These are phyloP conservation scores for Ligustrum vulgare DNA, from an alignment of 257 asterid species.

Conservation along the genomic window DNA sequence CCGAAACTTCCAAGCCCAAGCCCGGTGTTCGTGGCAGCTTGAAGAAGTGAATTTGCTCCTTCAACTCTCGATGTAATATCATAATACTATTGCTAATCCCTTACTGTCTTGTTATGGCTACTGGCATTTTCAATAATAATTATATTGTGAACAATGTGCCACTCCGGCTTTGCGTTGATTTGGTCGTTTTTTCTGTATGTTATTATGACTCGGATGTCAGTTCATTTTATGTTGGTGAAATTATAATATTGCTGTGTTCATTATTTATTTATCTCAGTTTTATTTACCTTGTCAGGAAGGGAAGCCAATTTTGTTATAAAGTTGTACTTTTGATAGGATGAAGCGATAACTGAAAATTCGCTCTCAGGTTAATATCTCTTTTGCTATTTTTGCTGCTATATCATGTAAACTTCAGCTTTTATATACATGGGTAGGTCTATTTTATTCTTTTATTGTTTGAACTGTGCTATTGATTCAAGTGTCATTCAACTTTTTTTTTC, in stretches of 20 bases:
- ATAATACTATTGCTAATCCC: neutral
- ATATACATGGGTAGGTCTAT: neutral
- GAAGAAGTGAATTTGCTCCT: slow-evolving; percentile 50
- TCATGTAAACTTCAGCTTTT: neutral
- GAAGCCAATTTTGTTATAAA: slow-evolving; percentile 1
- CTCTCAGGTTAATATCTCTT: neutral
- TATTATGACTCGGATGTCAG: neutral
- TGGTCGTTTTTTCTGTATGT: neutral
- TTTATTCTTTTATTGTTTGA: neutral
- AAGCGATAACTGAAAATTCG: neutral
- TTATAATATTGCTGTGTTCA: neutral
- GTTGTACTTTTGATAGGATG: neutral
- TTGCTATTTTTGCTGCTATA: neutral
- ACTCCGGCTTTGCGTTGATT: neutral
- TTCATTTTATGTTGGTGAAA: neutral
- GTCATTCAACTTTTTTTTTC: neutral
- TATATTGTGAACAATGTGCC: neutral
- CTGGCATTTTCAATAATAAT: neutral
- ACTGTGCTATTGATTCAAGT: neutral
- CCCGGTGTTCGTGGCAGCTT: slow-evolving; percentile 86
- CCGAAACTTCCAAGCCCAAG: slow-evolving; percentile 56
- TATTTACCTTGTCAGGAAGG: neutral
- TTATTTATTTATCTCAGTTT: neutral
- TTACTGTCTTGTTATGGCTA: neutral
- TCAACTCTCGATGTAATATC: neutral